Evolutionary conservation across 2,329 filamentous ascomycete species (phyloP).

Genomic region (Mollisia scopiformis): DNA sequence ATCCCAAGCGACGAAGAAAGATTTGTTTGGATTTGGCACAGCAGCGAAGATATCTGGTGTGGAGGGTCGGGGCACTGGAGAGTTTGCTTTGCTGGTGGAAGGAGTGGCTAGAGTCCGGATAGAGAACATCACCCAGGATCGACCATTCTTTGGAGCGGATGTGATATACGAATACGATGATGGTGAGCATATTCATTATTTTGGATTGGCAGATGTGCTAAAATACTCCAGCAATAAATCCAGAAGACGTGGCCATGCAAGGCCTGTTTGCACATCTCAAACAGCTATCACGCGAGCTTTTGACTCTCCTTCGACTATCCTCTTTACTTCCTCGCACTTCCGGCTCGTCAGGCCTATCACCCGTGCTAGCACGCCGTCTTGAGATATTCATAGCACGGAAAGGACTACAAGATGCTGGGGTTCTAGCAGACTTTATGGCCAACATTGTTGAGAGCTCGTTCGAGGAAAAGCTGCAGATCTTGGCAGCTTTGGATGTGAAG

Average conservation of each 20-base stretch:
- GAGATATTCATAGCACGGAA: slow-evolving; percentile 87
- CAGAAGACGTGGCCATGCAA: slow-evolving; percentile 66
- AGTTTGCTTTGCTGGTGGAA: slow-evolving; percentile 86
- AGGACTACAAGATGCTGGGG: slow-evolving; percentile 78
- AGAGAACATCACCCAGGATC: slow-evolving; percentile 74
- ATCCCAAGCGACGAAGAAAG: slow-evolving; percentile 63
- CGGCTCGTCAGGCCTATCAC: slow-evolving; percentile 69
- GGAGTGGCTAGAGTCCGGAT: slow-evolving; percentile 78
- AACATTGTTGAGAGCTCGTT: slow-evolving; percentile 86
- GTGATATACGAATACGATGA: slow-evolving; percentile 73
- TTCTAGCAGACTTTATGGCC: slow-evolving; percentile 94
- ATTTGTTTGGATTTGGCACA: slow-evolving; percentile 83
- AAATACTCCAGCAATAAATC: slow-evolving; percentile 29
- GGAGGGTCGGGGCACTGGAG: slow-evolving; percentile 72
- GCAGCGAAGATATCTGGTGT: slow-evolving; percentile 79
- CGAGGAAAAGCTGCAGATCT: slow-evolving; percentile 86
- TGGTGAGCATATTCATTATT: slow-evolving; percentile 44
- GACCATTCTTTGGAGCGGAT: slow-evolving; percentile 84
- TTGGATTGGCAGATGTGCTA: slow-evolving; percentile 15
- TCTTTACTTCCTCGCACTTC: slow-evolving; percentile 77
- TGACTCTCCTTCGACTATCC: slow-evolving; percentile 82
- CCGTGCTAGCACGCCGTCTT: slow-evolving; percentile 81
- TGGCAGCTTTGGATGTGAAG: slow-evolving; percentile 80
- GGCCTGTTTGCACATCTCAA: slow-evolving; percentile 81
- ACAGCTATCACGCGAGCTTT: slow-evolving; percentile 80